These are phyloP conservation scores for Phalaenopsis hybrid DNA, from an alignment of 116 monocot genomes.

Conservation along the genomic window DNA sequence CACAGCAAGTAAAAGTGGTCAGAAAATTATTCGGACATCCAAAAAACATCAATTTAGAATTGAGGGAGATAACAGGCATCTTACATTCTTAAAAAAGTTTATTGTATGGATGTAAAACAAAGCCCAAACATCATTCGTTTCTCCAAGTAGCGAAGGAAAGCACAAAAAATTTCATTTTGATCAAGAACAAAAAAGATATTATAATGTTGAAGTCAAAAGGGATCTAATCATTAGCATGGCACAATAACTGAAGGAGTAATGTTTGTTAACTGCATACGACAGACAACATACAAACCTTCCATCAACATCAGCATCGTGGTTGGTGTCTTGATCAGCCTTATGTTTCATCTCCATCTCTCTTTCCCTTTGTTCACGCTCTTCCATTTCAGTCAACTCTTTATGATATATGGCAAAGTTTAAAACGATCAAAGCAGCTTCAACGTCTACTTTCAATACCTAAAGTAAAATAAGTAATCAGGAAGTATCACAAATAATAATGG, in stretches of 20 bases:
- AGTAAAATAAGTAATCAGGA: not conserved
- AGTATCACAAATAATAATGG: not conserved
- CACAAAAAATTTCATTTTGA: not conserved
- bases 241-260: not conserved
- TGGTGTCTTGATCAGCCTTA: constrained; percentile 56
- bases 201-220: not conserved
- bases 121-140: not conserved
- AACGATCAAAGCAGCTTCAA: constrained; percentile 77
- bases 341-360: constrained; percentile 68
- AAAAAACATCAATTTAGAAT: not conserved
- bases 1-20: not conserved
- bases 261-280: not conserved
- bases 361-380: constrained; percentile 77
- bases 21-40: not conserved
- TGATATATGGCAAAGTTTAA: constrained; percentile 96
- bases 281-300: constrained; percentile 27
- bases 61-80: not conserved
- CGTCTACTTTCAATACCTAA: constrained; percentile 69
- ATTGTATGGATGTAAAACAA: no score
- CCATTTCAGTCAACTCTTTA: constrained; percentile 90
- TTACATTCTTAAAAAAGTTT: no score
- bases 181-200: not conserved
- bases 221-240: not conserved
- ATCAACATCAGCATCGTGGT: constrained; percentile 22
- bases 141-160: not conserved